Conservation (phyloP, 345 rosid species). For the Melaleuca quinquenervia region DNA sequence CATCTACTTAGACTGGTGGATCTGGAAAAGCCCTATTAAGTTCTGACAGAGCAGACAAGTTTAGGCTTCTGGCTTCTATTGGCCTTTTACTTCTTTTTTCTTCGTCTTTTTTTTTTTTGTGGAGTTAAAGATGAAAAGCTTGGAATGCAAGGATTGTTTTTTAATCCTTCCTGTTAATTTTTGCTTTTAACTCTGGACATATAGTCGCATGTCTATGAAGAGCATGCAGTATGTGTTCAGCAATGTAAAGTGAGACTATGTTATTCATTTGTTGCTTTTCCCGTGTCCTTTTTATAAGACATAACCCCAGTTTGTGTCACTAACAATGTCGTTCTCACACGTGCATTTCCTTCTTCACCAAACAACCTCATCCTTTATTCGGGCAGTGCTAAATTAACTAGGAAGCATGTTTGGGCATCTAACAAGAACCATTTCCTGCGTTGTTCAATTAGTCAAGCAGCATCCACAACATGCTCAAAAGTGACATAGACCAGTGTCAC, state of each 20-base stretch:
- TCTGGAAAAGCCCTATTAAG: constrained; percentile 9
- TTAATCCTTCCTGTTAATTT: not conserved
- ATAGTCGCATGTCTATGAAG: not conserved
- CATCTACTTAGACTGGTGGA: constrained; percentile 3
- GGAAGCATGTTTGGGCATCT: not conserved
- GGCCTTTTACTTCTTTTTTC: not conserved
- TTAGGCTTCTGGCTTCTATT: not conserved
- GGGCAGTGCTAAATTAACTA: not conserved
- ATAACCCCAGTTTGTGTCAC: not conserved
- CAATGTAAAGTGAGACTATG: not conserved
- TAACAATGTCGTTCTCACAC: not conserved
- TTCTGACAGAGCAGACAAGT: not conserved
- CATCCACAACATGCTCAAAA: not conserved
- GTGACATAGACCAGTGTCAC: not conserved
- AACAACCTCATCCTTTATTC: not conserved
- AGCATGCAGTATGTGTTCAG: not conserved
- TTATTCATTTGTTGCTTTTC: not conserved
- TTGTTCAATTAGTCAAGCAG: not conserved
- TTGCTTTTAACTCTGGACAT: not conserved
- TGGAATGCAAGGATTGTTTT: not conserved
- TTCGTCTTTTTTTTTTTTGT: not conserved
- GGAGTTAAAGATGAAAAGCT: not conserved
- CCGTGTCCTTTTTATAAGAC: not conserved
- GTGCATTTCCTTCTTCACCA: not conserved
- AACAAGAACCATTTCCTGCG: not conserved